Base-by-base conservation (phyloP, 345 rosid genomes). In the Lumnitzera racemosa region DNA sequence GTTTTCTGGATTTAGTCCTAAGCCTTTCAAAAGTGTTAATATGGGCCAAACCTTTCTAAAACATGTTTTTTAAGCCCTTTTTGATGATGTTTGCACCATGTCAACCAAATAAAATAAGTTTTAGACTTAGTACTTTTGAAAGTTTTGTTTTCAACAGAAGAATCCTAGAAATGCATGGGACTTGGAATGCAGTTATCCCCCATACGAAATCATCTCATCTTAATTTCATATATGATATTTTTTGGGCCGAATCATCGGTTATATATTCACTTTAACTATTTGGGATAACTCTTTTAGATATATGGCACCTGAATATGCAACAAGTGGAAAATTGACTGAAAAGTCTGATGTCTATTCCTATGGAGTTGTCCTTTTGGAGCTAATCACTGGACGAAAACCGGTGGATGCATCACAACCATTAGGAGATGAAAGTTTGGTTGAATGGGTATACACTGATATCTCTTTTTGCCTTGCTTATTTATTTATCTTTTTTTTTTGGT, bases 301-400 rank as follows among this genome's bases (percentile, higher is more conserved):
- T 72, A 75, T 92, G 91, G 99, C 99, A 72, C 98, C 96, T 61
- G 99, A 92, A 73, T 92, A 92, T 82, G 99, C 96, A 77, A 76
- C 90, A 65, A 92, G 95, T 67, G 99, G 99, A 24, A 92, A 89
- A 75, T 71, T 92, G 74, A 89, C 97, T 0, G 98, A 92, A 73
- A 89, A 92, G 76, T 92, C 98, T 55, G 98, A 92, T 63, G 95
- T 92, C 2, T 89, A 78, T 85, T 92, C 97, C 0, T 92, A 75
- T 46, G 99, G 99, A 47, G 98, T 92, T 60, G 94, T 92, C 75
- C 83, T 92, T 69, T 73, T 92, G 72, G 99, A 92, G 81, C 84
- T 92, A 59, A 79, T 92, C 67, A 92, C 99, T 43, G 99, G 99
- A 79, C 78, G 94, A 59, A 89, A 84, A 76, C 96, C 97, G n/a